These are phyloP conservation scores for Escallonia herrerae DNA, from an alignment of 129 eudicot species.

Conservation along the genomic window DNA sequence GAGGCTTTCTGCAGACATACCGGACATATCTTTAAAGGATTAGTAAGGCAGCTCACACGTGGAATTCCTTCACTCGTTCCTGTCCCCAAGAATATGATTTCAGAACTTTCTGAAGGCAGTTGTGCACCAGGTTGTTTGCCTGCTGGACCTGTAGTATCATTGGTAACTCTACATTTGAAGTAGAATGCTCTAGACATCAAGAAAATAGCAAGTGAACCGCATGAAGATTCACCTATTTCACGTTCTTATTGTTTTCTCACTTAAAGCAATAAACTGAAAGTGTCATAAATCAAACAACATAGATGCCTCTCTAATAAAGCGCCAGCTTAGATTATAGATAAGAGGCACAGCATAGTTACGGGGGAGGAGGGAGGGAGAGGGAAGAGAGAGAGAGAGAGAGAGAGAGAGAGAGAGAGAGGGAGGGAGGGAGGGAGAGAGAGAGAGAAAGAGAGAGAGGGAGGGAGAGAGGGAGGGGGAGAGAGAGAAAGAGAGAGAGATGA, in stretches of 20 bases:
- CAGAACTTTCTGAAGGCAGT: slow-evolving; percentile 45
- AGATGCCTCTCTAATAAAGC: too few species aligned
- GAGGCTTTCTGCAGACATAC: slow-evolving; percentile 25
- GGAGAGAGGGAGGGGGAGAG: too few species aligned
- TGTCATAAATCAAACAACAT: too few species aligned
- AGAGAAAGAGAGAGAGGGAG: too few species aligned
- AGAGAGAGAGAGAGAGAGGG: too few species aligned
- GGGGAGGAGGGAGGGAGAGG: too few species aligned
- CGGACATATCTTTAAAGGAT: slow-evolving; percentile 59
- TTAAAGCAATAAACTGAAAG: neutral
- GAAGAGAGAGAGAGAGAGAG: too few species aligned
- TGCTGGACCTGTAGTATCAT: slow-evolving; percentile 24
- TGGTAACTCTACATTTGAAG: neutral
- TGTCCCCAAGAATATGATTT: slow-evolving; percentile 86
- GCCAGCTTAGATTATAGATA: too few species aligned
- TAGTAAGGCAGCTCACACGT: slow-evolving; percentile 96
- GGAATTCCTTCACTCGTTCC: slow-evolving; percentile 99
- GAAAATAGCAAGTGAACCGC: neutral
- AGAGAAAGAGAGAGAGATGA: too few species aligned
- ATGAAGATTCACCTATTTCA: neutral
- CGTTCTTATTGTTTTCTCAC: neutral
- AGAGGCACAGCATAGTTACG: too few species aligned
- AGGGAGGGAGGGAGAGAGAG: too few species aligned
- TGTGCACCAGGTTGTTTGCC: slow-evolving; percentile 27
- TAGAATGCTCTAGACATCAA: neutral